Evolutionary conservation across 768 basidiomycete species (phyloP).

Genomic region (Lepiota venenata): DNA sequence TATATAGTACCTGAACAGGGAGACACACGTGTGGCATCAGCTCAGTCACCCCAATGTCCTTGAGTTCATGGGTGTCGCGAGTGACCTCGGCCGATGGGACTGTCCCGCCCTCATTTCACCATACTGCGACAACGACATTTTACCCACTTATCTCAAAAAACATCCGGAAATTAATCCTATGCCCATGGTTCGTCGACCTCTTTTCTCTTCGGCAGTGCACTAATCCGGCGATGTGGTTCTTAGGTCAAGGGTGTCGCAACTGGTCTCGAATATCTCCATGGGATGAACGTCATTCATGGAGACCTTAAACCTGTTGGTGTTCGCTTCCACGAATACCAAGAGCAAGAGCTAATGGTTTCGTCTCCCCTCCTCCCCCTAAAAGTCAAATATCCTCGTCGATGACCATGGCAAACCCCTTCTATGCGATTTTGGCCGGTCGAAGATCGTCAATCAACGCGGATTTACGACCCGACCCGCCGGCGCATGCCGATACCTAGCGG

Average conservation of each 20-base stretch:
- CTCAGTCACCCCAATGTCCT: slow-evolving; percentile 16
- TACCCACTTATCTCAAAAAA: slow-evolving; percentile 4
- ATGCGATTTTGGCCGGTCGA: slow-evolving; percentile 19
- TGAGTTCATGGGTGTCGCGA: slow-evolving; percentile 13
- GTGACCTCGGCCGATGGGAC: not conserved
- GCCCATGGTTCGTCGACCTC: slow-evolving; percentile 10
- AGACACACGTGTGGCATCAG: slow-evolving; percentile 15
- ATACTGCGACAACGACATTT: slow-evolving; percentile 10
- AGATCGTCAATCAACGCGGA: slow-evolving; percentile 10
- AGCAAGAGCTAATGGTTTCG: not conserved
- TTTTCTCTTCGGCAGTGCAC: not conserved
- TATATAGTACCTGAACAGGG: slow-evolving; percentile 14
- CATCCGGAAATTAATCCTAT: slow-evolving; percentile 8
- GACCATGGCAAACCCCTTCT: slow-evolving; percentile 12
- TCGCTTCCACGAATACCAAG: too few relatives aligned
- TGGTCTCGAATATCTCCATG: slow-evolving; percentile 19
- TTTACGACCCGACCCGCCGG: slow-evolving; percentile 16
- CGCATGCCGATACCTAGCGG: slow-evolving; percentile 13
- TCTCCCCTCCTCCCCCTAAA: not conserved
- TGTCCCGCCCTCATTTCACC: slow-evolving; percentile 17
- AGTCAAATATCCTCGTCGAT: slow-evolving; percentile 17
- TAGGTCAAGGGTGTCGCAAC: slow-evolving; percentile 15
- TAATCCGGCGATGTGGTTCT: not conserved
- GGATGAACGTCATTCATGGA: slow-evolving; percentile 8
- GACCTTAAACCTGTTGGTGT: slow-evolving; percentile 8